Base-by-base conservation (phyloP, 2,329 filamentous ascomycete species). In the Grosmannia serpens region DNA sequence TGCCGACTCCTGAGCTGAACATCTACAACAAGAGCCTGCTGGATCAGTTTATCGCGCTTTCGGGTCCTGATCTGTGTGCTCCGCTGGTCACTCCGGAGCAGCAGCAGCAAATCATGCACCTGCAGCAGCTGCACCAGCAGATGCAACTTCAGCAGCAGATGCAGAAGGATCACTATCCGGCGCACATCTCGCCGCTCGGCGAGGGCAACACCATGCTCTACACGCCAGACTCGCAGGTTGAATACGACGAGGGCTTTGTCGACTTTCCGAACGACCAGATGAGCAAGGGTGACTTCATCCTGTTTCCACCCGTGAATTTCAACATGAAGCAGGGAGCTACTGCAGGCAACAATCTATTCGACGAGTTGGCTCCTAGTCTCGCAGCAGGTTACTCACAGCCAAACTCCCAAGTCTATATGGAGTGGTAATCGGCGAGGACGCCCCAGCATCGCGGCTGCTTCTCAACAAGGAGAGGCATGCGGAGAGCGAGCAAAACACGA, bases 181-280 rank as follows among this genome's bases (percentile, higher is more conserved):
- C 57, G 3, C 58, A 58, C 47, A 79, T 89, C 61, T 90, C 87
- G 4, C 86, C 86, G 10, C 77, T 78, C 57, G 87, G 84, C 6
- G 86, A 89, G 65, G 78, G 80, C 41, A 84, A 86, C 60, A 74
- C 83, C 1, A 87, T 88, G 73, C 77, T 89, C 35, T 87, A 79
- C 70, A 87, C 86, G 11, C 84, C 87, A 53, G 77, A 78, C 49
- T 85, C 84, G 0, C 70, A 83, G 60, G 74, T 75, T 22, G 79
- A 82, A 27, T 86, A 89, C 61, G 86, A 90, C 61, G 86, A 89
- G 65, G 80, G 78, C 46, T 87, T 84, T 64, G 80, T 82, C 47
- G 84, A 85, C 33, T 74, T 73, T 41, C 67, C 72, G 4, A 66
- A 67, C 31, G 71, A 73, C 35, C 72, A 71, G 53, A 72, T 68